Evolutionary conservation across 1,284 basidiomycete species (phyloP).

Genomic region (Apiotrichum gracile): DNA sequence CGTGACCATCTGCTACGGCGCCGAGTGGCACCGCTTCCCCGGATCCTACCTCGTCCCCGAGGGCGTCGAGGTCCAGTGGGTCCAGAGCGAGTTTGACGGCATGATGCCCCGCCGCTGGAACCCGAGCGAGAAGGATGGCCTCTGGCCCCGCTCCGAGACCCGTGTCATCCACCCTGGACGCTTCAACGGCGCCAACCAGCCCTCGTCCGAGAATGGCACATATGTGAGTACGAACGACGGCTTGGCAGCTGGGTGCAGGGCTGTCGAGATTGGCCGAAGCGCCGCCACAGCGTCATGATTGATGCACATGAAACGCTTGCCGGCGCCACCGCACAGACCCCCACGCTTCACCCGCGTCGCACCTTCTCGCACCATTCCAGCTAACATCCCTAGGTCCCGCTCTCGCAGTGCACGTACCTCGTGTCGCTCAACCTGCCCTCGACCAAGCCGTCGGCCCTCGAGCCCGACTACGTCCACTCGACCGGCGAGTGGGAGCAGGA

Average conservation of each 20-base stretch:
- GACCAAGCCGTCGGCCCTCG: conserved; percentile 56
- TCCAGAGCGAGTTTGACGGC: conserved; percentile 84
- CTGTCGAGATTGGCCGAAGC: too few relatives aligned
- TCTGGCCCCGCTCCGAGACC: conserved; percentile 65
- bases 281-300: too few relatives aligned
- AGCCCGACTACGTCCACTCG: conserved; percentile 63
- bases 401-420: conserved; percentile 73
- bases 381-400: conserved; percentile 56
- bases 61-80: conserved; percentile 72
- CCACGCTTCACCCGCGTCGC: background rate
- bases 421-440: conserved; percentile 77
- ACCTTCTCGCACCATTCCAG: background rate
- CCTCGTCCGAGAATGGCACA: conserved; percentile 58
- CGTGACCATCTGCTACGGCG: conserved; percentile 77
- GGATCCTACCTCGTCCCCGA: conserved; percentile 82
- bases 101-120: conserved; percentile 64
- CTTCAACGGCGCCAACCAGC: conserved; percentile 83
- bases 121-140: conserved; percentile 26
- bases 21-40: conserved; percentile 96
- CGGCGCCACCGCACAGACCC: too few relatives aligned
- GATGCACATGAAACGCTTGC: too few relatives aligned
- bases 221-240: conserved; percentile 66
- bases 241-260: too few relatives aligned
- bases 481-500: conserved; percentile 63
- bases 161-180: conserved; percentile 55